Evolutionary conservation across 805 yeast genomes (phyloP).

Genomic region (Teunomyces atbi): DNA sequence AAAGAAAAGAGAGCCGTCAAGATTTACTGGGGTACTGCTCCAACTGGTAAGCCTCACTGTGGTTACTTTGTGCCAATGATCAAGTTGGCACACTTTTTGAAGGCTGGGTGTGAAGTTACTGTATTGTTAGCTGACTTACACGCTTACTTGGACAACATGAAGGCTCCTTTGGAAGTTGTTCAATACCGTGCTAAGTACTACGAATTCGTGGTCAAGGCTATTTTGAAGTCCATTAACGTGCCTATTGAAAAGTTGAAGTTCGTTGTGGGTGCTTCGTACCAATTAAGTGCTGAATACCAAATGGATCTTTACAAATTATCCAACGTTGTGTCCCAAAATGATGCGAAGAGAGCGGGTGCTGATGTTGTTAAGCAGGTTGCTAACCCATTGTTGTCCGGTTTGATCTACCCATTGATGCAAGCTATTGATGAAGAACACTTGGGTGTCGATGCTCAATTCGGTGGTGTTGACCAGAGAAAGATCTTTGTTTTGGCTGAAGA

Average conservation of each 20-base stretch:
- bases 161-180: conserved; percentile 93
- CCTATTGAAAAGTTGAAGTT: conserved; percentile 87
- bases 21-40: conserved; percentile 99
- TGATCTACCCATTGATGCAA: conserved; percentile 98
- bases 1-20: conserved; percentile 78
- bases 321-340: conserved; percentile 86
- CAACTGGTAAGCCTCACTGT: conserved; percentile 98
- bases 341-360: conserved; percentile 98
- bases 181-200: conserved; percentile 86
- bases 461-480: conserved; percentile 98
- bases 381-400: conserved; percentile 88
- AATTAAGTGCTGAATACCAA: conserved; percentile 71
- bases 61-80: conserved; percentile 99
- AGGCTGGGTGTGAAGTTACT: conserved; percentile 93
- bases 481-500: conserved; percentile 97
- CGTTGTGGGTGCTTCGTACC: conserved; percentile 88
- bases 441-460: conserved; percentile 90
- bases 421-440: conserved; percentile 93
- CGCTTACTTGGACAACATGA: conserved; percentile 97
- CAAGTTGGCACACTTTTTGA: conserved; percentile 88
- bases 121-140: conserved; percentile 93
- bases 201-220: conserved; percentile 78
- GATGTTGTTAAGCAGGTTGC: conserved; percentile 98
- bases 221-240: conserved; percentile 80
- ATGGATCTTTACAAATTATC: conserved; percentile 86